Evolutionary conservation across 2,329 filamentous ascomycete genomes (phyloP).

Genomic region (Thyridium curvatum): DNA sequence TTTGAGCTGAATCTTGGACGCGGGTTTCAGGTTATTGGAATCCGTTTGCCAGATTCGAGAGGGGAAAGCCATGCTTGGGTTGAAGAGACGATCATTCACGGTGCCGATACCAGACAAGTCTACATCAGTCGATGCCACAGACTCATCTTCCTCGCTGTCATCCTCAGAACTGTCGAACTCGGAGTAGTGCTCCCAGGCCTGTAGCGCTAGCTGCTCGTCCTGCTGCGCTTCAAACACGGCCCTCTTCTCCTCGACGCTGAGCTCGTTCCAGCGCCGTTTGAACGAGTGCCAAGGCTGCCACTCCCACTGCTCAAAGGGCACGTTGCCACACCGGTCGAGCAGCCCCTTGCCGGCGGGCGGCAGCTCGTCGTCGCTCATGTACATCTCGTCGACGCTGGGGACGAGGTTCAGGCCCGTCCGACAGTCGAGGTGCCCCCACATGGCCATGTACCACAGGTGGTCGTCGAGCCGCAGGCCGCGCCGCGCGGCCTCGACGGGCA

Average conservation of each 20-base stretch:
- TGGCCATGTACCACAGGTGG: constrained; percentile 46
- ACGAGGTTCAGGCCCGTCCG: constrained; percentile 42
- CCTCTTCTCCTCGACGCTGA: constrained; percentile 27
- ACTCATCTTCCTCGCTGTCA: constrained; percentile 1
- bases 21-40: no score
- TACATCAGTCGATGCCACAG: no score
- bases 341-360: constrained; percentile 18
- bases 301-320: constrained; percentile 21
- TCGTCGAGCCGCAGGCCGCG: constrained; percentile 47
- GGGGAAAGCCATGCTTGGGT: no score
- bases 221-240: constrained; percentile 25
- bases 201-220: constrained; percentile 13
- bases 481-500: constrained; percentile 48
- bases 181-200: constrained; percentile 7
- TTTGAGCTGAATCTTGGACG: no score
- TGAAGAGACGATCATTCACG: no score
- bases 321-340: constrained; percentile 21
- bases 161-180: no score
- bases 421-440: constrained; percentile 57
- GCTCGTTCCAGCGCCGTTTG: constrained; percentile 35
- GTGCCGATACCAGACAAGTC: neutral
- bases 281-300: constrained; percentile 38
- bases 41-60: no score
- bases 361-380: constrained; percentile 41
- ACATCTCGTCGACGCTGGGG: constrained; percentile 42